These are phyloP conservation scores for Fusarium aywerte DNA, from an alignment of 2,329 filamentous ascomycete species.

Conservation along the genomic window DNA sequence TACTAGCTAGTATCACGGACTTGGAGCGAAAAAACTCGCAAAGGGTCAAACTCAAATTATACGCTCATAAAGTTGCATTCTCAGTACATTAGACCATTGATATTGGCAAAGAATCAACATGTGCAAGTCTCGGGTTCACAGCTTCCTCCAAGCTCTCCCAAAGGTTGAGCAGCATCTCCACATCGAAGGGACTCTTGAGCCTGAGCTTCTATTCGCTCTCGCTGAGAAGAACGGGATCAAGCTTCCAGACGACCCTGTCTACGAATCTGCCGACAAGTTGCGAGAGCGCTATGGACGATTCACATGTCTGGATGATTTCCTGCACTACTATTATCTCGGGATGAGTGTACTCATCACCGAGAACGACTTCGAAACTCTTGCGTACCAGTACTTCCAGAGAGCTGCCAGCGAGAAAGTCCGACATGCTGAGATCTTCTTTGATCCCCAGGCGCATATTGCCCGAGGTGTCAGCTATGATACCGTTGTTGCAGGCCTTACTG, in stretches of 20 bases:
- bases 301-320: conserved; percentile 78
- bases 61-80: not conserved
- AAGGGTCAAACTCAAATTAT: not conserved
- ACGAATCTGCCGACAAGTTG: conserved; percentile 68
- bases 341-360: conserved; percentile 74
- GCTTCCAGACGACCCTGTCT: conserved; percentile 72
- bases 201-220: conserved; percentile 75
- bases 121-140: conserved; percentile 63
- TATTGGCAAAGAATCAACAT: conserved; percentile 51
- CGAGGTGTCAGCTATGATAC: conserved; percentile 72
- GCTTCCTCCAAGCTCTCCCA: conserved; percentile 72
- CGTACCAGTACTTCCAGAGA: conserved; percentile 75
- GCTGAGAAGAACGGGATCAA: conserved; percentile 72
- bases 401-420: conserved; percentile 72
- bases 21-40: not conserved
- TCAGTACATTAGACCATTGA: not conserved
- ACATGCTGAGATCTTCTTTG: conserved; percentile 84
- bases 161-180: conserved; percentile 88
- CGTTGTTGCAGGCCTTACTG: conserved; percentile 71
- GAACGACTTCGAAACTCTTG: conserved; percentile 77
- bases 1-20: not conserved
- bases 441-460: conserved; percentile 77
- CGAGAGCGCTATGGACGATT: conserved; percentile 73
- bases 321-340: conserved; percentile 81
- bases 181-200: conserved; percentile 79